These are phyloP conservation scores for Colletotrichum higginsianum DNA, from an alignment of 2,329 filamentous ascomycete genomes.

Conservation along the genomic window DNA sequence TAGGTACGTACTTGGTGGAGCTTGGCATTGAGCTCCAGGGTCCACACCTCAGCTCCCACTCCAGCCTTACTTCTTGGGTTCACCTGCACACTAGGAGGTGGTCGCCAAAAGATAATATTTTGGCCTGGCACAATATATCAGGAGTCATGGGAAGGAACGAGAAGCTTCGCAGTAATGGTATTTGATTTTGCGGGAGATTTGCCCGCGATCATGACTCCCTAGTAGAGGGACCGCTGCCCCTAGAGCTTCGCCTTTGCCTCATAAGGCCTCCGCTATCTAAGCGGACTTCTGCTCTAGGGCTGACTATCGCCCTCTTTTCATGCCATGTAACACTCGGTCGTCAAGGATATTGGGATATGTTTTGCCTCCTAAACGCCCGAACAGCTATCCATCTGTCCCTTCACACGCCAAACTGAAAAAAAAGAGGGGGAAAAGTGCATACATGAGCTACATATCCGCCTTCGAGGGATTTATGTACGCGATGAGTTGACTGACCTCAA, in stretches of 20 bases:
- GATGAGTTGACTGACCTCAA: slow-evolving; percentile 12
- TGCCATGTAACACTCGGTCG: slow-evolving; percentile 17
- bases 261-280: slow-evolving; percentile 2
- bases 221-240: neutral
- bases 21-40: slow-evolving; percentile 5
- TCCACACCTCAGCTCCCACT: slow-evolving; percentile 13
- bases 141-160: neutral
- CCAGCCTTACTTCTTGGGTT: neutral
- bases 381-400: slow-evolving; percentile 38
- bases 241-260: neutral
- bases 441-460: slow-evolving; percentile 27
- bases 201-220: neutral
- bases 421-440: slow-evolving; percentile 11
- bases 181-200: slow-evolving; percentile 3
- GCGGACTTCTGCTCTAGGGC: slow-evolving; percentile 13
- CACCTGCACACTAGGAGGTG: neutral
- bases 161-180: neutral
- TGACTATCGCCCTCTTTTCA: slow-evolving; percentile 3
- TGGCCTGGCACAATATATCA: neutral
- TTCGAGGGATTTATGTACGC: slow-evolving; percentile 31
- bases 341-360: slow-evolving; percentile 22
- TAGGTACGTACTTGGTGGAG: slow-evolving; percentile 16
- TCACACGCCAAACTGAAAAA: slow-evolving; percentile 34
- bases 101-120: neutral
- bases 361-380: slow-evolving; percentile 39